Percentiles rank a stretch among this genome's conserved stretches.
Conservation (phyloP, 176 grass and related monocot genomes). For the Puccinellia tenuiflora region DNA sequence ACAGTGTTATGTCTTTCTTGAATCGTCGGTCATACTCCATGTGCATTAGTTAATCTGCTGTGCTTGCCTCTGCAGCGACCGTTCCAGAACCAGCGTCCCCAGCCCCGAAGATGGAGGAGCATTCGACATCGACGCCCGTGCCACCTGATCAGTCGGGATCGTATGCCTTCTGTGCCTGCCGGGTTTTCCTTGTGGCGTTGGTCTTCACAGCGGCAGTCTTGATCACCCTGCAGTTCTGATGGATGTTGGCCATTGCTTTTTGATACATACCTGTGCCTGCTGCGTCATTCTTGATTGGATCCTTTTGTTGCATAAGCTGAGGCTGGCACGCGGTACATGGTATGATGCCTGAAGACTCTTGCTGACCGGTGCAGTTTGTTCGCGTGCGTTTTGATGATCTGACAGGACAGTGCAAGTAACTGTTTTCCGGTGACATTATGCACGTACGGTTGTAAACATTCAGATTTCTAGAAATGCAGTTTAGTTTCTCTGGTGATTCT, state of each 20-base stretch:
- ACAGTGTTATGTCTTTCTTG: background rate
- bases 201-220: background rate
- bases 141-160: background rate
- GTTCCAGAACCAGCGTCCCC: background rate
- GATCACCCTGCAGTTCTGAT: background rate
- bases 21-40: background rate
- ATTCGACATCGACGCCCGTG: background rate
- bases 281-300: background rate
- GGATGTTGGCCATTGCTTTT: background rate
- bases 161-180: background rate
- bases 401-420: background rate
- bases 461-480: background rate
- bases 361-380: background rate
- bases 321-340: background rate
- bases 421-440: background rate
- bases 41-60: background rate
- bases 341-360: background rate
- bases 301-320: background rate
- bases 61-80: constrained; percentile 1
- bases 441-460: background rate
- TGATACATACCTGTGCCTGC: background rate
- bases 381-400: background rate
- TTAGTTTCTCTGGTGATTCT: background rate
- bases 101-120: background rate
- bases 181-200: background rate